These are phyloP conservation scores for Gloeostereum incarnatum DNA, from an alignment of 768 basidiomycete species.

Conservation along the genomic window DNA sequence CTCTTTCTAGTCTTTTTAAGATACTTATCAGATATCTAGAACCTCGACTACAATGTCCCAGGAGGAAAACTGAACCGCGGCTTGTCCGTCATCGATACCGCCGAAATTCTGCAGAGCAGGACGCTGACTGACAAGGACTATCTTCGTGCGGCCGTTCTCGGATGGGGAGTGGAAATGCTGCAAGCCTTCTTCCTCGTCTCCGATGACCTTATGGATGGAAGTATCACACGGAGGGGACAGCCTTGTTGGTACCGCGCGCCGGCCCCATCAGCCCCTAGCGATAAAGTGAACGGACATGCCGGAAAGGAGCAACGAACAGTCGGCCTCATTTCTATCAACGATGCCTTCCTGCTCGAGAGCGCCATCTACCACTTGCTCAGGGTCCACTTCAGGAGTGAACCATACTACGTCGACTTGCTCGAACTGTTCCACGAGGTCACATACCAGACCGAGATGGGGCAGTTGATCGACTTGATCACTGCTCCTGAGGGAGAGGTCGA, in stretches of 20 bases:
- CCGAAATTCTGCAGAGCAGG: conserved; percentile 75
- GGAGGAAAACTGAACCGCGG: conserved; percentile 96
- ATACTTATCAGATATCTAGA: too few relatives aligned
- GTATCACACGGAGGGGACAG: conserved; percentile 88
- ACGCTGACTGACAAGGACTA: conserved; percentile 76
- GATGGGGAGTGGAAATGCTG: conserved; percentile 93
- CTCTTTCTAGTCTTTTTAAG: too few relatives aligned
- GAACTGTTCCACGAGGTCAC: conserved; percentile 89
- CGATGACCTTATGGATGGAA: conserved; percentile 98
- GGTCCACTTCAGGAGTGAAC: conserved; percentile 69
- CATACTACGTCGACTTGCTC: conserved; percentile 82
- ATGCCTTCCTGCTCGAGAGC: conserved; percentile 91
- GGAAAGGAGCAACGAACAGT: conserved; percentile 41
- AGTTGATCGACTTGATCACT: conserved; percentile 92
- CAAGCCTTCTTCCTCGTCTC: conserved; percentile 97
- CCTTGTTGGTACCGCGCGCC: conserved; percentile 97
- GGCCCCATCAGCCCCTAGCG: too few relatives aligned
- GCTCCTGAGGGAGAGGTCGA: conserved; percentile 92
- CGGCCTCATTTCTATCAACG: conserved; percentile 88
- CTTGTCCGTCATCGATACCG: conserved; percentile 89
- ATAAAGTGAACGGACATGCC: too few relatives aligned
- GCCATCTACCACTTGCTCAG: conserved; percentile 90
- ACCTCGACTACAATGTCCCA: conserved; percentile 85
- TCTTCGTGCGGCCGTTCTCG: conserved; percentile 77
- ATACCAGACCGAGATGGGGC: conserved; percentile 92